Base-by-base conservation (phyloP, 2,329 filamentous ascomycete species). In the Hymenoscyphus infarciens region DNA sequence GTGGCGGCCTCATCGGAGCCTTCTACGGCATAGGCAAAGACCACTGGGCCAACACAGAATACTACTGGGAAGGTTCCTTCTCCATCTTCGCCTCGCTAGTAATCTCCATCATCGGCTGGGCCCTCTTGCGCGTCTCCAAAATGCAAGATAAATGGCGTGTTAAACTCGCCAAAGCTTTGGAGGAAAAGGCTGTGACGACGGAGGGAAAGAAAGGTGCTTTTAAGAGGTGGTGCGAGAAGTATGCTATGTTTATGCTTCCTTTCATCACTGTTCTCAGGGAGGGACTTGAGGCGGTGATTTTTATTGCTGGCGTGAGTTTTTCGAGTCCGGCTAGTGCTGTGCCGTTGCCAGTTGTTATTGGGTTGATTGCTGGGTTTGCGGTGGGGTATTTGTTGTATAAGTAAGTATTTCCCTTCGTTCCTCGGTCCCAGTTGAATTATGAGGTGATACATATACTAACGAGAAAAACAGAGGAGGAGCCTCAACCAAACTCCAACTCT, bases 201-300 rank as follows among this genome's bases (percentile, higher is more conserved):
- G 74, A 73, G 13, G 75, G 75, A 11, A 71, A 74, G 2, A 75
- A 74, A 16, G 77, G 74, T 4, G 77, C 77, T 4, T 76, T 92
- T 66, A 89, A 89, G 76, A 77, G 79, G 61, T 90, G 84, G 77
- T 76, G 81, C 22, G 88, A 93, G 75, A 92, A 90, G 75, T 95
- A 96, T 73, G 86, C 87, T 72, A 91, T 96, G 89, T 95, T 96
- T 74, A 76, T 91, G 55, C 79, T 96, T 61, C 92, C 92, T 0
- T 96, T 96, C 76, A 82, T 96, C 73, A 96, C 92, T 0, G 89
- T 95, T n/a, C 78, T 96, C 15, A 82, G 92, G 39, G 92, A 96
- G 75, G 92, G 92, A 2, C 83, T 96, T 33, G 92, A 97, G 74
- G 91, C 89, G 0, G 88, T 96, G 39, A 84, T 96, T 27, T 96